These are phyloP conservation scores for Trichocladium antarcticum DNA, from an alignment of 495 filamentous ascomycete genomes.

Conservation along the genomic window DNA sequence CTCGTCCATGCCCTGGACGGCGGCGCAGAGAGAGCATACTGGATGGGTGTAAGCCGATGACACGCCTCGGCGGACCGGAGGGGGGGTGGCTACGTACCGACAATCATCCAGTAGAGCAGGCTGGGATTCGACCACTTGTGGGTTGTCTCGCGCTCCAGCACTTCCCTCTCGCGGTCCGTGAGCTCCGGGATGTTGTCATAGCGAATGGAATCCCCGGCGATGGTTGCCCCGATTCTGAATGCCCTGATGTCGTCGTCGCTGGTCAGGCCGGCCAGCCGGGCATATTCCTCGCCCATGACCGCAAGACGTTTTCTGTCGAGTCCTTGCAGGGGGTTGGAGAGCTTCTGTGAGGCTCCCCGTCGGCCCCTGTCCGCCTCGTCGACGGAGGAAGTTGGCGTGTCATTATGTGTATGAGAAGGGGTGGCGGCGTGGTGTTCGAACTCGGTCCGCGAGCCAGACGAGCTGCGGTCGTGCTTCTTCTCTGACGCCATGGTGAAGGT, in stretches of 20 bases:
- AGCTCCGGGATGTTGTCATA: conserved; percentile 47
- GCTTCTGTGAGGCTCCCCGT: conserved; percentile 24
- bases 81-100: conserved; percentile 24
- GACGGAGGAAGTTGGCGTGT: not conserved
- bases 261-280: conserved; percentile 49
- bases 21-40: conserved; percentile 58
- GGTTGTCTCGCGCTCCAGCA: conserved; percentile 50
- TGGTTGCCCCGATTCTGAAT: conserved; percentile 61
- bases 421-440: conserved; percentile 2
- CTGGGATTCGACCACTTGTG: conserved; percentile 65
- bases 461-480: conserved; percentile 1
- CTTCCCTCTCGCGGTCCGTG: conserved; percentile 44
- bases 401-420: not conserved
- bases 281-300: conserved; percentile 55
- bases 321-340: conserved; percentile 63
- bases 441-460: not conserved
- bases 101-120: conserved; percentile 56
- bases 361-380: conserved; percentile 8
- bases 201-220: conserved; percentile 36
- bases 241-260: conserved; percentile 54
- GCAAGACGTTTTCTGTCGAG: conserved; percentile 48
- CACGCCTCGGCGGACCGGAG: not conserved
- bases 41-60: not conserved
- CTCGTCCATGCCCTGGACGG: conserved; percentile 64
- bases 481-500: not conserved